These are phyloP conservation scores for Panellus pusillus DNA, from an alignment of 768 basidiomycete genomes.

Conservation along the genomic window DNA sequence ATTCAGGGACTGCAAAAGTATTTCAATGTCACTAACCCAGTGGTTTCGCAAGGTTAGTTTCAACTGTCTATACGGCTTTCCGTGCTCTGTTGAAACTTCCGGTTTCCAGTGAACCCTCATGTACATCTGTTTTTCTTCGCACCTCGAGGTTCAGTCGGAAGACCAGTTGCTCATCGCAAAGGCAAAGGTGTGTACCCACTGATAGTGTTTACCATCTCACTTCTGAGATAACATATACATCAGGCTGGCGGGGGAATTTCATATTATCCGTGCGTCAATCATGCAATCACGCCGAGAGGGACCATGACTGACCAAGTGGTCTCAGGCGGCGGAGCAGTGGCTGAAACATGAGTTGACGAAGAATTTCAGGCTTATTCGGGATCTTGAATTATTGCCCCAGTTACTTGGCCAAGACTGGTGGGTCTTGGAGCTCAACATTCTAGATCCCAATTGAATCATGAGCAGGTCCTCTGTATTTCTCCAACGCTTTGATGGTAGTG, in stretches of 20 bases:
- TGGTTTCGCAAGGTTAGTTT: neutral
- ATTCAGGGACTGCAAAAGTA: conserved; percentile 85
- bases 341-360: conserved; percentile 94
- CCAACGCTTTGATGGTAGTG: conserved; percentile 86
- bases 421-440: too few relatives aligned
- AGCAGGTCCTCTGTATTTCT: conserved; percentile 79
- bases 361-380: conserved; percentile 92
- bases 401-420: conserved; percentile 89
- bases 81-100: conserved; percentile 72
- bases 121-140: conserved; percentile 96
- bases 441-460: too few relatives aligned
- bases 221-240: conserved; percentile 21
- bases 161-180: conserved; percentile 91
- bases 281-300: neutral
- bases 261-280: conserved; percentile 58
- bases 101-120: conserved; percentile 79
- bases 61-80: conserved; percentile 35
- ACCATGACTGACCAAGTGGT: neutral
- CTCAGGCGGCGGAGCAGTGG: conserved; percentile 78
- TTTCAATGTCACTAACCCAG: conserved; percentile 55
- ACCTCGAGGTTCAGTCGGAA: conserved; percentile 79
- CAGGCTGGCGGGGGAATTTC: conserved; percentile 96
- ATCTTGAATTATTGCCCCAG: conserved; percentile 92
- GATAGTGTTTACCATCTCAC: neutral
- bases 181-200: conserved; percentile 64